Evolutionary conservation across 2,329 filamentous ascomycete genomes (phyloP), one percentile per base, ranked within the genome.

Genomic region (Alternaria gaisen): DNA sequence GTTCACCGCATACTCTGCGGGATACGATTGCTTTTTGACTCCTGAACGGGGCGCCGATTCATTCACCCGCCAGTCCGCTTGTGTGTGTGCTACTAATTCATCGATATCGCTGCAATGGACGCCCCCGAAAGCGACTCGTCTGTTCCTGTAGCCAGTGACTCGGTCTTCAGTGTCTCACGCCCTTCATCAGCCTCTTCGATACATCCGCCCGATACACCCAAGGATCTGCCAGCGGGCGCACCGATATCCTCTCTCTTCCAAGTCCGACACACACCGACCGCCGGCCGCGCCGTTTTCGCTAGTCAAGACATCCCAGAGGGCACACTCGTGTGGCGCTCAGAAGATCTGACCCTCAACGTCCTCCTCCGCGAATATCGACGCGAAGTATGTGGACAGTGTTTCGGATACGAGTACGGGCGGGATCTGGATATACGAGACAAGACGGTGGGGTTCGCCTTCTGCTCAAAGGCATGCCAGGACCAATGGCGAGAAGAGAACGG

Each of bases 381-480:
- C 41, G 82, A 84, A 72, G 82, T 83, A 11, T 84, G 82, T 70
- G 81, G 78, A 0, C 72, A 79, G 26, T 84, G 82, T 67, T 83
- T 84, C 56, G 56, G 59, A 20, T 84, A 83, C 67, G 78, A 83
- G 30, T 72, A 78, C 22, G 82, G 82, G 1, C 74, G 80, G 3
- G 79, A 78, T 43, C 68, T 82, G 58, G 68, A 69, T 6, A 69
- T 82, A 5, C 76, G 79, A 16, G 78, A 82, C 38, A 62, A 68
- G 44, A 66, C 59, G 2, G 70, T 77, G 22, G 81, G 80, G 3
- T 81, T 82, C 61, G 79, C 78, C 0, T 84, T 83, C 54, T 84
- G 82, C 69, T 71, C 71, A 0, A 48, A 60, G 5, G 60, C 64
- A 2, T 84, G 82, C 62, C 71, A 73, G 30, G 52, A 57, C 3